Evolutionary conservation across 106 monocot species (phyloP), one percentile per base, ranked within the genome.

Genomic region (Platanthera guangdongensis): DNA sequence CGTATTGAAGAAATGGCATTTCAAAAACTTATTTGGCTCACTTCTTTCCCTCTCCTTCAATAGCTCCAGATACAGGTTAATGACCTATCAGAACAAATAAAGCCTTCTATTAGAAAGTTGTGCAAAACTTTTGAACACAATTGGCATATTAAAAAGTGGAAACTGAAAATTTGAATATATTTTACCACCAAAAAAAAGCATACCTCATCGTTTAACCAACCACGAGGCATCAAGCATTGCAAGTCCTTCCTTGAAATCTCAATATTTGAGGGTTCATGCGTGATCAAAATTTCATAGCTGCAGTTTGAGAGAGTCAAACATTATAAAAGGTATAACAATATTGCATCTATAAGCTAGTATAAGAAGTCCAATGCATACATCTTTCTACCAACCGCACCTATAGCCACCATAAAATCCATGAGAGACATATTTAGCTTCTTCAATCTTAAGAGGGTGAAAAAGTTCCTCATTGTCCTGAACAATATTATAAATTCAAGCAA

Each of bases 201-300:
- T 59, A 97, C 96, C 89, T 97, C 96, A 85, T 97, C 96, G 82
- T 97, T 97, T 68, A 97, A 81, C 96, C 96, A 97, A 75, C 84
- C 89, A 74, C 87, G 79, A 52, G 30, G 55, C 67, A 28, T 88
- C 81, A 97, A 78, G 74, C 96, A 97, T 77, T 88, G 90, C 79
- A 97, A 83, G 75, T 79, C 71, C 80, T 90, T 89, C 59, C 91
- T 86, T 59, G 93, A 91, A 69, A 97, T 91, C 72, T 81, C 89
- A 84, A 97, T 93, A 71, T 86, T 89, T 50, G 96, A 91, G 80
- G 79, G 8, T 77, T 89, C 84, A 78, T 97, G 96, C 7, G 52
- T 75, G 60, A 89, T 86, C 59, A 97, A 76, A 39, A 87, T 32
- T 55, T 90, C 86, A 75, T 68, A 11, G 25, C 87, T 86, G 77